These are phyloP conservation scores for Graphilbum ipis-grandicollis DNA, from an alignment of 2,329 filamentous ascomycete genomes.

Conservation along the genomic window DNA sequence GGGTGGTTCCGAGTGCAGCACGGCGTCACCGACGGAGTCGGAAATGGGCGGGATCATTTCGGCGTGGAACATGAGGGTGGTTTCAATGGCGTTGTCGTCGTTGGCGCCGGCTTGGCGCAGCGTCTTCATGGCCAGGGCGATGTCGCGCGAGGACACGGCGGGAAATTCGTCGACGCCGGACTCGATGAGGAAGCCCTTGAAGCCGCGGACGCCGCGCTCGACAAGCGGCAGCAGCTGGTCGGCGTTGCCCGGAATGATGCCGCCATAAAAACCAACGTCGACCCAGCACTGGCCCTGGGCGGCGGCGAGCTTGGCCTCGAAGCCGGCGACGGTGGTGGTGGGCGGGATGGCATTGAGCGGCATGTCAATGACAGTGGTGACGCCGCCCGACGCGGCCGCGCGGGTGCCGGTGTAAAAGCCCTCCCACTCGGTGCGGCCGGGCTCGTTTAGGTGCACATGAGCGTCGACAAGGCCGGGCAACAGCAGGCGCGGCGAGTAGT, in stretches of 20 bases:
- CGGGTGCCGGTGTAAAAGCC: slow-evolving; percentile 90
- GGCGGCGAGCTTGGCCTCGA: slow-evolving; percentile 73
- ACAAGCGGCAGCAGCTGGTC: slow-evolving; percentile 65
- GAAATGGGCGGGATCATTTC: slow-evolving; percentile 91
- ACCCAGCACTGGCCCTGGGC: slow-evolving; percentile 88
- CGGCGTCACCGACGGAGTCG: slow-evolving; percentile 58
- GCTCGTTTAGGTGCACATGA: slow-evolving; percentile 95
- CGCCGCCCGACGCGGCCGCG: slow-evolving; percentile 85
- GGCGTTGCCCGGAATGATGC: slow-evolving; percentile 79
- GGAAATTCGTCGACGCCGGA: slow-evolving; percentile 96
- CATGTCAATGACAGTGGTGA: slow-evolving; percentile 96
- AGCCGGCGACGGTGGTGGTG: slow-evolving; percentile 70
- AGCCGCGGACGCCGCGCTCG: slow-evolving; percentile 73
- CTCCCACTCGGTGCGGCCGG: slow-evolving; percentile 94
- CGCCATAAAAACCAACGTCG: slow-evolving; percentile 96
- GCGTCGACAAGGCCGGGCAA: slow-evolving; percentile 89
- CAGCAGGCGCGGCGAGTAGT: slow-evolving; percentile 72
- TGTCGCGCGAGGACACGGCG: slow-evolving; percentile 65
- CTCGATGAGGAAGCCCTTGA: slow-evolving; percentile 96
- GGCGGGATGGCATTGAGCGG: slow-evolving; percentile 92
- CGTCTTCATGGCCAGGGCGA: slow-evolving; percentile 61
- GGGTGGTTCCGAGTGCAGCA: slow-evolving; percentile 52
- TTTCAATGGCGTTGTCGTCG: slow-evolving; percentile 64
- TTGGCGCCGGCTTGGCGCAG: no score
- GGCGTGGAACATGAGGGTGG: slow-evolving; percentile 96